Base-by-base conservation (phyloP, 306 rosid species). In the Acacia crassicarpa region DNA sequence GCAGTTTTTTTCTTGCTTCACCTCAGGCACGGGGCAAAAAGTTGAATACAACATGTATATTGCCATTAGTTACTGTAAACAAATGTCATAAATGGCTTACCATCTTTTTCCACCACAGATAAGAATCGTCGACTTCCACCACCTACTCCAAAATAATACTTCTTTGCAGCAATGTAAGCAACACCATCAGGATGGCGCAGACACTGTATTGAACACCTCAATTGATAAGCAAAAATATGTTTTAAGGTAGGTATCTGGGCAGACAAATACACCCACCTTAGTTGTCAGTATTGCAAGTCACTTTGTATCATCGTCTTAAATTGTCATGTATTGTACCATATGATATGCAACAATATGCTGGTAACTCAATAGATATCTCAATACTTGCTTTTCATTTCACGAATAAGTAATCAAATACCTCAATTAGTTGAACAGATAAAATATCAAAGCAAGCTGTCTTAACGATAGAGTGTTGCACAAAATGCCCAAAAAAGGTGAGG, bases 141-240 rank as follows among this genome's bases (percentile, higher is more conserved):
- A 10, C 98, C 98, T 12, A 95, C 98, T 78, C 98, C 98, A 86
- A 95, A 95, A 89, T 93, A 95, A 89, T 95, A 88, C 87, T 95
- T 95, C 89, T 95, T 95, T 46, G 92, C 99, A 2, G 99, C 95
- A 92, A 95, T 76, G 85, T 95, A 95, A 35, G 88, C 92, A 48
- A 69, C 74, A 43, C 74, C 74, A 43, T 69, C 54, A n/a, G 74
- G 74, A 22, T 43, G 27, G 48, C 72, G 82, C 84, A 90, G 76
- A 82, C 93, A 88, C 98, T 94, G 90, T 66, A 69, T 69, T n/a
- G 30, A 43, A 43, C 54, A 69, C 35, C n/a, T 41, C 4, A 69
- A 43, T 12, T 10, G 49, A 69, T 69, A 43, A 22, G 74, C 54
- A 43, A 69, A 56, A 73, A 76, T 40, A 56, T 11, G 32, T 46